Evolutionary conservation across 179 eudicot species (phyloP).

Genomic region (Spinacia oleracea): DNA sequence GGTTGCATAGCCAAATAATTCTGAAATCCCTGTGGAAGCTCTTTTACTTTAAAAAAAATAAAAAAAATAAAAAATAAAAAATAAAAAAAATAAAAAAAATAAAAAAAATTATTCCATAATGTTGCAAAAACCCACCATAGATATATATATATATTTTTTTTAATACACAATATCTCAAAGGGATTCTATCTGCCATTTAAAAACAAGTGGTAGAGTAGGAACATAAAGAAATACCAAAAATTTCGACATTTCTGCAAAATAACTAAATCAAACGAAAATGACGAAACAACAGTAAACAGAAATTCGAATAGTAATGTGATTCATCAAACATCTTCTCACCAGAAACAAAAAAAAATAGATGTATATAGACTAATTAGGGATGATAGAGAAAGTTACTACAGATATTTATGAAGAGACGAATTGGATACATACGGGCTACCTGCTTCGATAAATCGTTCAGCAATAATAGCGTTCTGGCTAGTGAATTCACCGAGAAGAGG

Average conservation of each 20-base stretch:
- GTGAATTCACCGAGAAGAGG: constrained; percentile 94
- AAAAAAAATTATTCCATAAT: not conserved
- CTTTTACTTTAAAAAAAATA: too few species aligned
- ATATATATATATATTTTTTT: too few species aligned
- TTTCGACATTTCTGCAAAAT: not conserved
- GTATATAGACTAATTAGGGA: not conserved
- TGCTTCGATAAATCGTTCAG: constrained; percentile 99
- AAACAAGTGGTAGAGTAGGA: not conserved
- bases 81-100: too few species aligned
- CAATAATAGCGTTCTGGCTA: constrained; percentile 90
- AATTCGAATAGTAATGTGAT: not conserved
- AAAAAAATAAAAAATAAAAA: too few species aligned
- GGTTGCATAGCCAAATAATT: not conserved
- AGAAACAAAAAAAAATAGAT: too few species aligned
- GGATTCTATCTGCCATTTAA: not conserved
- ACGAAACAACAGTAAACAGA: not conserved
- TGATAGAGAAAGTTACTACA: constrained; percentile 10
- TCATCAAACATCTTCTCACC: constrained; percentile 2
- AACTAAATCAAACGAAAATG: not conserved
- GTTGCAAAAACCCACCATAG: not conserved
- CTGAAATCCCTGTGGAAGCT: not conserved
- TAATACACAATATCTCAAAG: not conserved
- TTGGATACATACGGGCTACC: constrained; percentile 99
- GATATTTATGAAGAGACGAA: constrained; percentile 23
- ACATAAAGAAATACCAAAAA: not conserved